Conservation (phyloP, 140 eudicot species). For the Senecio squalidus region DNA sequence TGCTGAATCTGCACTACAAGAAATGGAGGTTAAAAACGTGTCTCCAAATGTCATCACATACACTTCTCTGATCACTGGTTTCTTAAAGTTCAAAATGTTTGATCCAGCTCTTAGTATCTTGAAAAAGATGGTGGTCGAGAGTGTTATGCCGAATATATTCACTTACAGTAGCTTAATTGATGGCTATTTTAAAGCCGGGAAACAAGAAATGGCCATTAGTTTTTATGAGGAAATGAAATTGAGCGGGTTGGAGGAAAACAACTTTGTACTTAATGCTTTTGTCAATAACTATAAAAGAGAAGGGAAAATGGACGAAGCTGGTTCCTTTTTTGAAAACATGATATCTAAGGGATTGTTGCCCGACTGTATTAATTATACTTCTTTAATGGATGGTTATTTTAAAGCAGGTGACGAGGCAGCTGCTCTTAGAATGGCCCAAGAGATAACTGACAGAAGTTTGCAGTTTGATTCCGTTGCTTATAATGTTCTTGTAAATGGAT, state of each 20-base stretch:
- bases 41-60: constrained; percentile 72
- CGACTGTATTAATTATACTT: constrained; percentile 69
- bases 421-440: constrained; percentile 74
- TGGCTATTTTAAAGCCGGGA: constrained; percentile 66
- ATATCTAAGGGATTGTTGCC: constrained; percentile 47
- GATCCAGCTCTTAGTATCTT: constrained; percentile 45
- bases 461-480: constrained; percentile 70
- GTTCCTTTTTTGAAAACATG: constrained; percentile 39
- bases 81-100: constrained; percentile 45
- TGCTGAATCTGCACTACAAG: constrained; percentile 46
- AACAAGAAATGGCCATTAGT: constrained; percentile 46
- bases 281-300: constrained; percentile 58
- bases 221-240: constrained; percentile 65
- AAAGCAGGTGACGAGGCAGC: constrained; percentile 71
- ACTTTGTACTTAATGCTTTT: constrained; percentile 51
- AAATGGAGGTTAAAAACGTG: constrained; percentile 53
- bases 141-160: constrained; percentile 58
- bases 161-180: constrained; percentile 59
- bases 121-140: constrained; percentile 42
- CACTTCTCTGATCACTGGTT: constrained; percentile 65
- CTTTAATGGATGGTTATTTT: constrained; percentile 83
- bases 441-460: constrained; percentile 42
- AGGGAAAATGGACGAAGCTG: constrained; percentile 68
- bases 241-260: constrained; percentile 63
- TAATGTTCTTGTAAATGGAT: constrained; percentile 72